A percentile compares a stretch with the other conserved stretches of the same genome.
phyloP scores from a whole-genome alignment of 2,329 filamentous ascomycete species.

The Diplodia corticola region DNA sequence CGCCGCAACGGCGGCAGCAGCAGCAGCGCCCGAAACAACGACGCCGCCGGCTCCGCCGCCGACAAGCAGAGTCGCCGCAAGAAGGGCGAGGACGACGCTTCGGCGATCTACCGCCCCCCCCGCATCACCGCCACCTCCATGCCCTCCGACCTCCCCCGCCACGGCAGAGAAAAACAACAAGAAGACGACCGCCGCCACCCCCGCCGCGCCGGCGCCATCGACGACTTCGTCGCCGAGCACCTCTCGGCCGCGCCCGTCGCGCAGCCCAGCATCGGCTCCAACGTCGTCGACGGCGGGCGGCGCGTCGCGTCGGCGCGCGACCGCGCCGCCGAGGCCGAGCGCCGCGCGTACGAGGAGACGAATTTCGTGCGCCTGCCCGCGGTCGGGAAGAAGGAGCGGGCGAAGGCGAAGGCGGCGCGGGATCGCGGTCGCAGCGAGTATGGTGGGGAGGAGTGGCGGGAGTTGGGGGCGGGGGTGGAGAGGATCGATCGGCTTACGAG shows the following conservation, averaged over 20 bases:
- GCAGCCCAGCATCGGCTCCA: slow-evolving; percentile 88
- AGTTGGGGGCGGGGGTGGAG: slow-evolving; percentile 80
- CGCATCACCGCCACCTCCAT: slow-evolving; percentile 84
- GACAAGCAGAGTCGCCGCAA: slow-evolving; percentile 30
- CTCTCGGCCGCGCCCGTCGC: slow-evolving; percentile 78
- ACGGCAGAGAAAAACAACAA: background rate
- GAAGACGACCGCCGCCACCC: slow-evolving; percentile 64
- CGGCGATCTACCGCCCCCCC: slow-evolving; percentile 83
- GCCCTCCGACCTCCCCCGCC: slow-evolving; percentile 47
- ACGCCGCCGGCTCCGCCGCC: slow-evolving; percentile 26
- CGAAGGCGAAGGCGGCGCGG: slow-evolving; percentile 58
- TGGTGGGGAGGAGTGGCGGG: slow-evolving; percentile 92
- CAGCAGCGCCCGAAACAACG: no score
- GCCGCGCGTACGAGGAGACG: slow-evolving; percentile 82
- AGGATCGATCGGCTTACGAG: slow-evolving; percentile 81
- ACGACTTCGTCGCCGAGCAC: slow-evolving; percentile 88
- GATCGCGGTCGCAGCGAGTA: slow-evolving; percentile 51
- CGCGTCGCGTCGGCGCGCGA: slow-evolving; percentile 76
- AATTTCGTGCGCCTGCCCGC: slow-evolving; percentile 88
- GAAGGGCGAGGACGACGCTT: slow-evolving; percentile 34
- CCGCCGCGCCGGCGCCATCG: slow-evolving; percentile 78
- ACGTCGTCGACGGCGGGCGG: slow-evolving; percentile 76
- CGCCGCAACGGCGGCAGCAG: slow-evolving; percentile 33
- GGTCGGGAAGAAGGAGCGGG: slow-evolving; percentile 81
- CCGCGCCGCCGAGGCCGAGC: slow-evolving; percentile 74